phyloP scores from a whole-genome alignment of 495 filamentous ascomycete genomes.

The Glonium stellatum region DNA sequence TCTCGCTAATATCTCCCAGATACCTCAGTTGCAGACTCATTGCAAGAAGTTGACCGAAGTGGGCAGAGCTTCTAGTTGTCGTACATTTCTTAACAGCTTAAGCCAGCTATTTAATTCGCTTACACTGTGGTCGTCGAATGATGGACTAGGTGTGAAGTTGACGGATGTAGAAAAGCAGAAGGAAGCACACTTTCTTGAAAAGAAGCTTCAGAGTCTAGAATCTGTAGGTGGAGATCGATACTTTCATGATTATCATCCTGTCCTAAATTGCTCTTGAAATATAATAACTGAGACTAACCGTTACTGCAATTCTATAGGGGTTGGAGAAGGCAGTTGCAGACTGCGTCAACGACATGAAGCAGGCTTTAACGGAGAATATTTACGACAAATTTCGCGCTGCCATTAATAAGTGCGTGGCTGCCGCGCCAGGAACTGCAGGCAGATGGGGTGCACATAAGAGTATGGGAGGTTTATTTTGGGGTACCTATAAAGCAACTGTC shows the following conservation, averaged over 20 bases:
- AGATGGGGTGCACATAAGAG: constrained; percentile 44
- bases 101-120: constrained; percentile 47
- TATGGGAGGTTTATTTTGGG: constrained; percentile 45
- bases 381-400: constrained; percentile 38
- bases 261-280: not conserved
- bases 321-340: constrained; percentile 37
- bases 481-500: constrained; percentile 58
- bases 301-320: constrained; percentile 16
- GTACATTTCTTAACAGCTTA: constrained; percentile 45
- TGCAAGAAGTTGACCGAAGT: constrained; percentile 48
- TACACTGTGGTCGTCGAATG: constrained; percentile 45
- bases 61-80: constrained; percentile 39
- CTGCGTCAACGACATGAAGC: constrained; percentile 35
- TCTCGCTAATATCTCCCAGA: constrained; percentile 34
- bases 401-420: constrained; percentile 8
- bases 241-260: too few species aligned
- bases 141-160: constrained; percentile 40
- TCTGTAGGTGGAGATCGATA: constrained; percentile 34
- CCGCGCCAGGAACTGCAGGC: constrained; percentile 33
- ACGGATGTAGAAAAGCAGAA: constrained; percentile 36
- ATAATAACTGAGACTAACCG: not conserved
- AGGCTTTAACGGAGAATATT: constrained; percentile 41
- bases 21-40: constrained; percentile 51
- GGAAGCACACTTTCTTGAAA: constrained; percentile 40
- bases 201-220: constrained; percentile 42